phyloP scores from a whole-genome alignment of 1,284 basidiomycete species.

The Mycena sp. region DNA sequence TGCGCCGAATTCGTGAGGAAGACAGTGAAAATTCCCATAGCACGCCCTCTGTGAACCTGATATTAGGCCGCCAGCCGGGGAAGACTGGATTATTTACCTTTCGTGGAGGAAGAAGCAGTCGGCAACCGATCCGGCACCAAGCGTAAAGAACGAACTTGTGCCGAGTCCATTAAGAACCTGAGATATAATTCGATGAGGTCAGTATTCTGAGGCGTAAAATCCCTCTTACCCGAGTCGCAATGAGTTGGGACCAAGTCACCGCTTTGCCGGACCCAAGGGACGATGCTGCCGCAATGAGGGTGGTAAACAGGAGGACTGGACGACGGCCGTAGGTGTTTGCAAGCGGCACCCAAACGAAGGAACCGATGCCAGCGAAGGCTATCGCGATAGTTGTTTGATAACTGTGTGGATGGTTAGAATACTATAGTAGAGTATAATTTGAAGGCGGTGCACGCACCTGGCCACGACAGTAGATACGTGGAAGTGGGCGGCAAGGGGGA shows the following conservation, averaged over 20 bases:
- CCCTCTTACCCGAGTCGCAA: slow-evolving; percentile 26
- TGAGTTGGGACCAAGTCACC: slow-evolving; percentile 29
- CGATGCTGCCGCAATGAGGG: slow-evolving; percentile 27
- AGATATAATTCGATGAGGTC: background rate
- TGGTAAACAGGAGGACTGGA: slow-evolving; percentile 28
- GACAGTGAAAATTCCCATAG: slow-evolving; percentile 30
- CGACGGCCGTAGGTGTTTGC: slow-evolving; percentile 31
- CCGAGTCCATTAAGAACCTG: slow-evolving; percentile 30
- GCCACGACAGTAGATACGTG: slow-evolving; percentile 31
- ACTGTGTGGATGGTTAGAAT: slow-evolving; percentile 7
- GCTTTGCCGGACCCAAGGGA: slow-evolving; percentile 30
- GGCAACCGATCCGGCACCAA: slow-evolving; percentile 27
- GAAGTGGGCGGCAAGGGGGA: slow-evolving; percentile 32
- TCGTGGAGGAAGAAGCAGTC: slow-evolving; percentile 32
- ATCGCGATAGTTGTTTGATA: slow-evolving; percentile 33
- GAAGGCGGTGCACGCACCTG: background rate
- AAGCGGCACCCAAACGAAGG: slow-evolving; percentile 31
- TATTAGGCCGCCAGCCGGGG: too few relatives aligned
- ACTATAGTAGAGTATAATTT: background rate
- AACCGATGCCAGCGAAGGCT: slow-evolving; percentile 29
- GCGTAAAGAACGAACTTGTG: slow-evolving; percentile 29
- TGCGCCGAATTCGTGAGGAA: slow-evolving; percentile 27
- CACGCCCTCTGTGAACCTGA: too few relatives aligned
- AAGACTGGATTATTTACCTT: too few relatives aligned
- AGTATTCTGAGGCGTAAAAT: too few relatives aligned